Percentiles rank a stretch among this genome's conserved stretches.
phyloP scores from a whole-genome alignment of 106 monocot species.

The Agapanthus africanus region DNA sequence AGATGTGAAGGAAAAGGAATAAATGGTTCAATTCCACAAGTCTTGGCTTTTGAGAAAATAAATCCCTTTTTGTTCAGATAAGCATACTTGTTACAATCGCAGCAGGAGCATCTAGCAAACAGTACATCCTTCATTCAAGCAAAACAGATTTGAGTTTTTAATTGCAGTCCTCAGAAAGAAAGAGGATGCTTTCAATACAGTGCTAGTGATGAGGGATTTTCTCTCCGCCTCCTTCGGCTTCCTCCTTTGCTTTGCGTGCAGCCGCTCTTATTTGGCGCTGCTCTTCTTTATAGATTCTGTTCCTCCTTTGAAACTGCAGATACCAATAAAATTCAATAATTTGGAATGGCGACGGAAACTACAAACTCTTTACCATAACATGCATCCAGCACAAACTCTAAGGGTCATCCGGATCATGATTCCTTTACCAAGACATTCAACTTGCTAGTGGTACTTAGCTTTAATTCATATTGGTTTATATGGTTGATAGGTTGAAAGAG shows the following conservation, averaged over 20 bases:
- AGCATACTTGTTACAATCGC: constrained; percentile 1
- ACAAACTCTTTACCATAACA: background rate
- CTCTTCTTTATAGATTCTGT: constrained; percentile 90
- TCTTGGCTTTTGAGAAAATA: background rate
- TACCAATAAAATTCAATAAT: background rate
- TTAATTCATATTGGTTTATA: no score
- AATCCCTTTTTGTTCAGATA: background rate
- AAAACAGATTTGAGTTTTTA: background rate
- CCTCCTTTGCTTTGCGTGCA: constrained; percentile 53
- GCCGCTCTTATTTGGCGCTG: constrained; percentile 83
- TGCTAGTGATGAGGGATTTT: constrained; percentile 24
- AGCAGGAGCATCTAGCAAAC: background rate
- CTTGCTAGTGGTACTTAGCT: no score
- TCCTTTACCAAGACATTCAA: background rate
- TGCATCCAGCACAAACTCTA: no score
- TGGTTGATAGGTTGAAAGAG: no score
- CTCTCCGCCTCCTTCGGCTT: constrained; percentile 23
- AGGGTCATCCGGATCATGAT: no score
- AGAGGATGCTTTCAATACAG: background rate
- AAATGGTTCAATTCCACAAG: background rate
- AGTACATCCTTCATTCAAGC: background rate
- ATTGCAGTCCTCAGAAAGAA: background rate
- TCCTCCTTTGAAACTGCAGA: constrained; percentile 85
- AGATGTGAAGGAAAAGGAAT: background rate
- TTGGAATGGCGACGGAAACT: background rate